Base-by-base conservation (phyloP, 306 rosid species). In the Lathyrus oleraceus region DNA sequence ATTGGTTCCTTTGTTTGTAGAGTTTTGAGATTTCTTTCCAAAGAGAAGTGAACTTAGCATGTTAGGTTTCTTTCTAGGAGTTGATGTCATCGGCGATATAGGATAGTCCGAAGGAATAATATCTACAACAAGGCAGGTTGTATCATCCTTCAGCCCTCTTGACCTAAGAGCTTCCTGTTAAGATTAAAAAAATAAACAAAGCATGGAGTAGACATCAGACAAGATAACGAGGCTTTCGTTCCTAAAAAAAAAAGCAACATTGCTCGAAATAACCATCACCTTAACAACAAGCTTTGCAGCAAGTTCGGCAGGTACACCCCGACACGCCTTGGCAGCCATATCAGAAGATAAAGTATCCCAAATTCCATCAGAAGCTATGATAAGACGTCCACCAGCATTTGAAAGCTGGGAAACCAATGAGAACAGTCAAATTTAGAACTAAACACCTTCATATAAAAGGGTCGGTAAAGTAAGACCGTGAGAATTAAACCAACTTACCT, bases 41-140 rank as follows among this genome's bases (percentile, higher is more conserved):
- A 91, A 89, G 47, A 90, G 73, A 61, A 94, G 76, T 1, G 96
- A 78, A 40, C 89, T 76, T 63, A 94, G 81, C 73, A 87, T 36
- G 69, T 82, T 91, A 65, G 76, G 86, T 77, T 86, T 91, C 88
- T 91, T 94, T 73, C 85, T 85, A 12, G 95, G 89, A 27, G 78
- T 86, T 77, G 86, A 79, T 68, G 92, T 84, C 65, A 60, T 32
- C 5, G 65, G 91, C 39, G 82, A 80, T 40, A 91, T 82, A 76
- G 96, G 91, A 5, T 32, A 82, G 72, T 87, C 93, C 0, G 91
- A 86, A 71, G 99, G 99, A 79, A 91, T 88, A 75, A 94, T 87
- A 82, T 94, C 99, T 59, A 94, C 99, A 78, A 88, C 99, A 64
- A 94, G 81, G 80, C 99, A 94, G 63, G 99, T 91, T 79, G 99